These are phyloP conservation scores for Mayamaea pseudoterrestris DNA, from an alignment of 108 stramenopile species.

Conservation along the genomic window DNA sequence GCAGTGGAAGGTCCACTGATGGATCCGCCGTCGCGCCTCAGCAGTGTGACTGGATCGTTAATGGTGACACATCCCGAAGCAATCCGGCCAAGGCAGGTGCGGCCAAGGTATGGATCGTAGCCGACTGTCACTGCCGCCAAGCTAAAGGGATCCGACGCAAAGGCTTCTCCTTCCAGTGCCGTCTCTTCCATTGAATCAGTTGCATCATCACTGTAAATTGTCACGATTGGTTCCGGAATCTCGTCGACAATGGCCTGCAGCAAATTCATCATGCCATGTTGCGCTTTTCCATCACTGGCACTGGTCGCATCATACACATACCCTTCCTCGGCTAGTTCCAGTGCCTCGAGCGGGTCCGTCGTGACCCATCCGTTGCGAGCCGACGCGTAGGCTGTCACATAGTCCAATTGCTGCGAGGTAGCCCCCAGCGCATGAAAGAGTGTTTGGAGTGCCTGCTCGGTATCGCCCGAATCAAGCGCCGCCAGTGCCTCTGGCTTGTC, in stretches of 20 bases:
- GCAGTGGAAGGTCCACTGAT: constrained; percentile 7
- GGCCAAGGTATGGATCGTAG: constrained; percentile 73
- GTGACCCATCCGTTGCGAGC: constrained; percentile 89
- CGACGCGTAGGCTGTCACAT: constrained; percentile 83
- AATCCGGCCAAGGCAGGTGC: constrained; percentile 74
- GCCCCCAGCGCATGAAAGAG: constrained; percentile 82
- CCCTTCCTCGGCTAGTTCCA: constrained; percentile 28
- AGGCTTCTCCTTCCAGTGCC: constrained; percentile 20
- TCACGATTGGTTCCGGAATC: constrained; percentile 62
- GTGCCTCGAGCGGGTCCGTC: constrained; percentile 24
- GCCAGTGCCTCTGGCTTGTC: constrained; percentile 73
- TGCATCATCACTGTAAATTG: constrained; percentile 7
- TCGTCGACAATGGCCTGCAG: constrained; percentile 69
- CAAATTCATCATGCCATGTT: constrained; percentile 57
- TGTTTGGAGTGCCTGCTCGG: constrained; percentile 80
- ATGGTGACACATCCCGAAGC: constrained; percentile 40
- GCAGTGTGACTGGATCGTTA: constrained; percentile 36
- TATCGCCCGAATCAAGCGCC: constrained; percentile 76
- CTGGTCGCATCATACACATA: too few species aligned
- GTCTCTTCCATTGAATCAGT: constrained; percentile 4
- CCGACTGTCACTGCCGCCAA: constrained; percentile 82
- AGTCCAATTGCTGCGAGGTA: constrained; percentile 85
- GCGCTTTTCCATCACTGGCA: constrained; percentile 8
- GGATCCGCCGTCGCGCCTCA: constrained; percentile 15
- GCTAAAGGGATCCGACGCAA: constrained; percentile 46